phyloP scores from a whole-genome alignment of 83 land plant genomes.

The Isoetes engelmannii region DNA sequence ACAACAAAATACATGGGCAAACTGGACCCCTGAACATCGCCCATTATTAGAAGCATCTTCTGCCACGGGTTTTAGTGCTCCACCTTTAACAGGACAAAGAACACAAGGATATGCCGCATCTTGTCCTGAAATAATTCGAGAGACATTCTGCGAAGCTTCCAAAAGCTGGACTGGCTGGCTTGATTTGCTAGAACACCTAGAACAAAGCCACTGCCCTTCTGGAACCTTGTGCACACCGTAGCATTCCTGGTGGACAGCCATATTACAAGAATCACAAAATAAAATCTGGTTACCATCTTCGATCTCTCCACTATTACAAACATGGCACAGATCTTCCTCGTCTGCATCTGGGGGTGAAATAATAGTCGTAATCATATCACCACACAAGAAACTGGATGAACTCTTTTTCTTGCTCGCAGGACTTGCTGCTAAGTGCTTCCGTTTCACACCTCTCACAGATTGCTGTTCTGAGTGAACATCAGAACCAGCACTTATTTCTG shows the following conservation, averaged over 20 bases:
- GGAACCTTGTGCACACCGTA: conserved; percentile 57
- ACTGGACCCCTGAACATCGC: conserved; percentile 18
- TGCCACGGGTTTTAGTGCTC: conserved; percentile 65
- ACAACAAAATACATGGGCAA: conserved; percentile 80
- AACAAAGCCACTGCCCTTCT: conserved; percentile 64
- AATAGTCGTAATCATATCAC: conserved; percentile 49
- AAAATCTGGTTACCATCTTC: conserved; percentile 42
- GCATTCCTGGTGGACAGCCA: conserved; percentile 80
- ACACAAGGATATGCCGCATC: conserved; percentile 41
- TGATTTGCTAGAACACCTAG: conserved; percentile 46
- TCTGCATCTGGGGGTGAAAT: conserved; percentile 33
- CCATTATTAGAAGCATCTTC: conserved; percentile 11
- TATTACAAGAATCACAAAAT: conserved; percentile 57
- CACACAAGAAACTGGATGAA: conserved; percentile 33
- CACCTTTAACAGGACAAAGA: conserved; percentile 67
- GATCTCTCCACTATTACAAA: conserved; percentile 41
- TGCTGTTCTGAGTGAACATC: conserved; percentile 2
- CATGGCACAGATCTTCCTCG: conserved; percentile 56
- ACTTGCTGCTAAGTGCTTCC: conserved; percentile 22
- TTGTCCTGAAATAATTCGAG: no score
- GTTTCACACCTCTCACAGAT: conserved; percentile 23
- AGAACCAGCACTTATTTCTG: neutral
- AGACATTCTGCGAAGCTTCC: no score
- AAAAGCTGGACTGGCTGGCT: neutral
- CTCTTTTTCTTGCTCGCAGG: conserved; percentile 54